Base-by-base conservation (phyloP, 176 grass and related monocot genomes). In the Aegilops tauschii region DNA sequence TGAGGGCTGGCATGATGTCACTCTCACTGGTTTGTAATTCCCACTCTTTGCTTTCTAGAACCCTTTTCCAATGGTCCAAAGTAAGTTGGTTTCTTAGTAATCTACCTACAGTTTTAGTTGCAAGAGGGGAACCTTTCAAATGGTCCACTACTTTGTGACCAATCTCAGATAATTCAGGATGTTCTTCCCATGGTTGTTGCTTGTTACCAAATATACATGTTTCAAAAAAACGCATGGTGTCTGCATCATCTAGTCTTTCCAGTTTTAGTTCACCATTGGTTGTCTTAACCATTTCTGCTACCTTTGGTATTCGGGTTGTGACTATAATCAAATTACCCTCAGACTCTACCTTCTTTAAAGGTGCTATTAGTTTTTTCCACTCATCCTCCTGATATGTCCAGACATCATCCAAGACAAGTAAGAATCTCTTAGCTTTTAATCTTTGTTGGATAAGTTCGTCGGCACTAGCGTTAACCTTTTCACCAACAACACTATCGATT, bases 1-100 rank as follows among this genome's bases (percentile, higher is more conserved):
- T 86, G 18, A 92, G 49, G 14, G 61, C 88, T 20, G 78, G 83
- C 88, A 90, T 87, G 21, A 87, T 90, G 1, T 84, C 88, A 83
- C 50, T 8, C 1, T 62, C 81, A 1, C 5, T 13, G 3, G 5
- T 6, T 6, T 59, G 1, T 14, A 10, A 1, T 61, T 86, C 76
- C 84, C 75, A 86, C 63, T 86, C 76, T 59, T 73, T 72, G 44
- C 85, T 80, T 7, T 87, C 58, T 16, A 74, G 3, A 14, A 86
- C 36, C 63, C n/a, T 79, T 12, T 11, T 72, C 85, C 65, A 86
- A 1, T 71, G 50, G 0, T 34, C 37, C 1, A 8, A 29, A 13
- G 30, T 25, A 49, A 25, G 50, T 5, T 63, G 2, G 2, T 71
- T 69, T 56, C 61, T 25, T 9, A 82, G 10, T 18, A 68, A 13